These are phyloP conservation scores for Annulohypoxylon nitens DNA, from an alignment of 495 filamentous ascomycete genomes.

Conservation along the genomic window DNA sequence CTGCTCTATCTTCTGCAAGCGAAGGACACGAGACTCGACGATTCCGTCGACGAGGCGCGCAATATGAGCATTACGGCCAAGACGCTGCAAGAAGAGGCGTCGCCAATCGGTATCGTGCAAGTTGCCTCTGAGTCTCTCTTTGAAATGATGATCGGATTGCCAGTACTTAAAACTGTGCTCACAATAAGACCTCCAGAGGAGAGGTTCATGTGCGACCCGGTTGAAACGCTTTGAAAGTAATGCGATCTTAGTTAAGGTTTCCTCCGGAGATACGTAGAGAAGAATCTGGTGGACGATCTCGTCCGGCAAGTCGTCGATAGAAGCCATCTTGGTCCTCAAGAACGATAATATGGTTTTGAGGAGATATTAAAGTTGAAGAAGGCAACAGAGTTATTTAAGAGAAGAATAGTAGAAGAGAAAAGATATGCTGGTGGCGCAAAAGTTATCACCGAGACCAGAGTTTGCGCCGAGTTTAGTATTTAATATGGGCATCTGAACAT, in stretches of 20 bases:
- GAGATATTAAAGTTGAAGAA: neutral
- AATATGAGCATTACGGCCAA: constrained; percentile 66
- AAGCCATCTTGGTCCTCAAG: constrained; percentile 40
- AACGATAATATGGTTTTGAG: neutral
- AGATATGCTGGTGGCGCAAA: neutral
- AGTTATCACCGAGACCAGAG: constrained; percentile 32
- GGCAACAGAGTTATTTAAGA: neutral
- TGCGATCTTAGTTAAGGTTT: constrained; percentile 65
- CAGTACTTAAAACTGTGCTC: constrained; percentile 75
- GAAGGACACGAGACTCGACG: constrained; percentile 73
- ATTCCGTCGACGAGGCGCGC: constrained; percentile 75
- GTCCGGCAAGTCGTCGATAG: constrained; percentile 69
- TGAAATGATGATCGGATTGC: constrained; percentile 74
- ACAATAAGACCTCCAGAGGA: constrained; percentile 87
- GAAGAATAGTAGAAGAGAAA: neutral
- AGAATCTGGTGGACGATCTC: constrained; percentile 81
- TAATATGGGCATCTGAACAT: too few species aligned
- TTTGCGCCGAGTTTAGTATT: constrained; percentile 29
- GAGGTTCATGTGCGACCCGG: constrained; percentile 72
- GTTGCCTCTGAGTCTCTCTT: constrained; percentile 62
- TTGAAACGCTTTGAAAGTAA: constrained; percentile 73
- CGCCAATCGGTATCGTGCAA: constrained; percentile 82
- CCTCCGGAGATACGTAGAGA: constrained; percentile 68
- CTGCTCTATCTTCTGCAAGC: constrained; percentile 74
- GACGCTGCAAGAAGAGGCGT: constrained; percentile 72